Evolutionary conservation across 345 rosid species (phyloP).

Genomic region (Sonneratia alba): DNA sequence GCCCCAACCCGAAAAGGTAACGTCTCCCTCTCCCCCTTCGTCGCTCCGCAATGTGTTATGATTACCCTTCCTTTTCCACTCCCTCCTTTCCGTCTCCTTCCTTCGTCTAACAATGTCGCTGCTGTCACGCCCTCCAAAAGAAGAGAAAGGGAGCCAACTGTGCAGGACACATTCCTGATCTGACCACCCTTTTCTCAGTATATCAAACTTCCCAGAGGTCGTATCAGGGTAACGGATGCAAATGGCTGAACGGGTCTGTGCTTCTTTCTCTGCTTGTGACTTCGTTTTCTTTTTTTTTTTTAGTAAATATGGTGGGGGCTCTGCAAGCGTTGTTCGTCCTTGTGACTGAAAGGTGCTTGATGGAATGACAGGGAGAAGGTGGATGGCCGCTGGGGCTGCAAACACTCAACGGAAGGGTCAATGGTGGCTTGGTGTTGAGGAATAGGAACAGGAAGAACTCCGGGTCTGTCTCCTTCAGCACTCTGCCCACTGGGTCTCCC

Average conservation of each 20-base stretch:
- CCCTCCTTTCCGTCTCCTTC: too few species aligned
- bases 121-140: constrained; percentile 6
- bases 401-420: constrained; percentile 66
- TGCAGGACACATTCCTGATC: neutral
- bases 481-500: constrained; percentile 52
- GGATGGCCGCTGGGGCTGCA: constrained; percentile 87
- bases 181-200: constrained; percentile 5
- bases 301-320: neutral
- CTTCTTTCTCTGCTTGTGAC: neutral
- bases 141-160: constrained; percentile 6
- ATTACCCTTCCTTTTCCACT: too few species aligned
- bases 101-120: too few species aligned
- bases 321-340: neutral
- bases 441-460: constrained; percentile 32
- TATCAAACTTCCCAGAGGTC: neutral
- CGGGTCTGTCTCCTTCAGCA: constrained; percentile 62
- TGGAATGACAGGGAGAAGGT: constrained; percentile 26
- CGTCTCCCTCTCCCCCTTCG: too few species aligned
- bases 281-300: neutral
- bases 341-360: constrained; percentile 8
- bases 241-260: constrained; percentile 6
- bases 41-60: too few species aligned
- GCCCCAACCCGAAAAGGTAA: too few species aligned
- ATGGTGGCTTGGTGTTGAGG: constrained; percentile 44
- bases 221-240: neutral